Evolutionary conservation across 2,329 filamentous ascomycete genomes (phyloP), one percentile per base, ranked within the genome.

Genomic region (Aspergillus ruber): DNA sequence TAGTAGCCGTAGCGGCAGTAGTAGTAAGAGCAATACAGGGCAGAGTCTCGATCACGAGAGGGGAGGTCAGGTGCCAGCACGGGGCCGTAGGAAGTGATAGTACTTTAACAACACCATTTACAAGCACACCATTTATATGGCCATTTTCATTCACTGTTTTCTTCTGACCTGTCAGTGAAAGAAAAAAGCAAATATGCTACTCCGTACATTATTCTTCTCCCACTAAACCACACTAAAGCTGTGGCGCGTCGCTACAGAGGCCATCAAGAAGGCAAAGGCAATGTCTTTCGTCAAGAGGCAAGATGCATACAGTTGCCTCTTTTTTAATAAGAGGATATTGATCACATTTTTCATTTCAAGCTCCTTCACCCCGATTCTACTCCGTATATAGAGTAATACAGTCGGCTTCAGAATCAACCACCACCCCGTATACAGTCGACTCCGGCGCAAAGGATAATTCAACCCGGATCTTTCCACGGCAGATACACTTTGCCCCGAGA

Each of bases 401-500:
- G 21, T 21, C 21, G 21, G 21, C 21, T 21, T 21, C 21, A 29
- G 25, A 29, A 29, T 10, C 25, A 29, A 12, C 25, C 25, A 27
- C 4, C 25, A 12, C 10, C 25, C 25, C 9, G 25, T 29, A 29
- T 29, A 29, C 25, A 27, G 25, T 21, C 21, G 3, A 12, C 4
- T 29, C 25, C 25, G 25, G 25, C 25, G 25, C 25, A 29, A 29
- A 29, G 25, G 25, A 29, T 29, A 29, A 12, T 12, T 29, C 25
- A 29, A 12, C 25, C 25, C 25, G 25, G 25, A 12, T 12, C 25
- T 12, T 29, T 29, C 25, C 25, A 29, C 25, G 25, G 25, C 25
- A 44, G 46, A 56, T 47, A 50, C 42, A 43, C 38, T 50, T 39
- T 42, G 42, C 38, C 45, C 52, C 56, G 50, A 58, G 44, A 49